Evolutionary conservation across 805 yeast species (phyloP).

Genomic region (Kazachstania kunashirensis): DNA sequence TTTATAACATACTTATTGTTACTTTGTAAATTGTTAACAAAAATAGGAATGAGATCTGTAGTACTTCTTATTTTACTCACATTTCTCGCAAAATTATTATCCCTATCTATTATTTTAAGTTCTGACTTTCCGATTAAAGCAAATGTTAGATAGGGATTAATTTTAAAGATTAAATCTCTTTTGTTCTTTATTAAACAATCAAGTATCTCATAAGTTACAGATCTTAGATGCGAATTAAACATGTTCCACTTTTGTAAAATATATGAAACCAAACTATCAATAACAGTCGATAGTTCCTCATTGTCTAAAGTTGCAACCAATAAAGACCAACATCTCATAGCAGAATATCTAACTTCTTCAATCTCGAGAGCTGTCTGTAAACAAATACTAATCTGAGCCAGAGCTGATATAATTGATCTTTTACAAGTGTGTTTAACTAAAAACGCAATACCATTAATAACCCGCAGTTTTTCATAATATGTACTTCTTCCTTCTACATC

Average conservation of each 20-base stretch:
- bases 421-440: conserved; percentile 44
- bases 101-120: conserved; percentile 42
- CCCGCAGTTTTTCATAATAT: conserved; percentile 57
- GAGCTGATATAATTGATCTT: conserved; percentile 49
- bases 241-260: conserved; percentile 56
- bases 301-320: conserved; percentile 49
- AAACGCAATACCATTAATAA: conserved; percentile 65
- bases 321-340: conserved; percentile 59
- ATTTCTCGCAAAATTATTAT: conserved; percentile 44
- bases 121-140: conserved; percentile 54
- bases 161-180: conserved; percentile 12
- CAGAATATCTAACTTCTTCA: conserved; percentile 46
- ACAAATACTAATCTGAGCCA: conserved; percentile 82
- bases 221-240: conserved; percentile 42
- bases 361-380: conserved; percentile 69
- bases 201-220: conserved; percentile 45
- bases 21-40: conserved; percentile 21
- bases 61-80: conserved; percentile 20
- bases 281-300: conserved; percentile 50
- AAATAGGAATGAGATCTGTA: conserved; percentile 20
- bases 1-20: conserved; percentile 48
- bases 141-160: conserved; percentile 44
- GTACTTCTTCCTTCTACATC: conserved; percentile 65
- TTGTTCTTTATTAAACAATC: conserved; percentile 21
- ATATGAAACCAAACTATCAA: conserved; percentile 66